Evolutionary conservation across 169 alveolate genomes (phyloP).

Genomic region (Perkinsus marinus): DNA sequence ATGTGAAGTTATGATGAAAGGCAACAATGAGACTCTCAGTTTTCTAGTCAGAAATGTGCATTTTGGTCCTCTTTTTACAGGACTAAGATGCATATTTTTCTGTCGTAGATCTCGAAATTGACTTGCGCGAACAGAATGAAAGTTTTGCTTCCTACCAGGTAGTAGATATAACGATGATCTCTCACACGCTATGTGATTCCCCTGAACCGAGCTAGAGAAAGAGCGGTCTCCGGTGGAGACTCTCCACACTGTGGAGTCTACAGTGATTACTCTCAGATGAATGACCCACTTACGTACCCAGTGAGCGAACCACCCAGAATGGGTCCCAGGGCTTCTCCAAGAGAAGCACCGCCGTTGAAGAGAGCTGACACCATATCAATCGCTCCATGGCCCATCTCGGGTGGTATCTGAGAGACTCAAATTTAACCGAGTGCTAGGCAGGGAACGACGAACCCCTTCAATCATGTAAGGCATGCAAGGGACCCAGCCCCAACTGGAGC

Average conservation of each 20-base stretch:
- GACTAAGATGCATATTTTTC: too few relatives aligned
- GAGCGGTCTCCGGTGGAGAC: too few relatives aligned
- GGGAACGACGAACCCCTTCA: not conserved
- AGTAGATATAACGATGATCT: too few relatives aligned
- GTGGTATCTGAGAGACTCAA: not conserved
- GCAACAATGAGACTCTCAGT: too few relatives aligned
- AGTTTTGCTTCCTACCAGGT: not conserved
- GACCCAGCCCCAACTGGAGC: not conserved
- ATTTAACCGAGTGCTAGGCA: not conserved
- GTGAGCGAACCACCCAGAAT: not conserved
- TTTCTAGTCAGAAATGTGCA: too few relatives aligned
- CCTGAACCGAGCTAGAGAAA: too few relatives aligned
- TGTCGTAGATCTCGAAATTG: not conserved
- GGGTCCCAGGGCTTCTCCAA: not conserved
- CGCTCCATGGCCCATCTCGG: not conserved
- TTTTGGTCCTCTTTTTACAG: too few relatives aligned
- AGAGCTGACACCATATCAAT: not conserved
- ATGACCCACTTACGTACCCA: too few relatives aligned
- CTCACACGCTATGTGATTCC: too few relatives aligned
- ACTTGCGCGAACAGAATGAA: not conserved
- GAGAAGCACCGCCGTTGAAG: not conserved
- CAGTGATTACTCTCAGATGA: too few relatives aligned
- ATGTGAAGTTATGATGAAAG: too few relatives aligned
- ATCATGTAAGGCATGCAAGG: not conserved
- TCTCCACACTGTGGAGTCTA: too few relatives aligned